Evolutionary conservation across 345 rosid species (phyloP).

Genomic region (Laguncularia racemosa): DNA sequence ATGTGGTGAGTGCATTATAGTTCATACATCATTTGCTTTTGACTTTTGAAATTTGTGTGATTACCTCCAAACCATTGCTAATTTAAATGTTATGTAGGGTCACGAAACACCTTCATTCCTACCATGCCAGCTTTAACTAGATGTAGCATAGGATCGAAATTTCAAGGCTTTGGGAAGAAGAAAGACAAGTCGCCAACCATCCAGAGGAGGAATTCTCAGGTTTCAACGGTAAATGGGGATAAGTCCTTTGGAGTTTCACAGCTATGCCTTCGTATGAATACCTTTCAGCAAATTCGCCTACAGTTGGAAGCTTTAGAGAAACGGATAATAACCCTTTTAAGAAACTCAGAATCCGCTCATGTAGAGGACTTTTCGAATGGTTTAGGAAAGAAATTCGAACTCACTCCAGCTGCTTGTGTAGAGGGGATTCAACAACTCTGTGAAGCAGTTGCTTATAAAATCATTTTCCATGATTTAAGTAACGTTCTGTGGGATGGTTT

Average conservation of each 20-base stretch:
- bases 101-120: slow-evolving; percentile 67
- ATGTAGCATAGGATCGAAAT: slow-evolving; percentile 69
- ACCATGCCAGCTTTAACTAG: slow-evolving; percentile 94
- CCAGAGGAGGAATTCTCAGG: slow-evolving; percentile 79
- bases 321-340: slow-evolving; percentile 75
- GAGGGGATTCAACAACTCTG: slow-evolving; percentile 90
- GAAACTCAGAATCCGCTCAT: slow-evolving; percentile 89
- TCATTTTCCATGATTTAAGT: slow-evolving; percentile 77
- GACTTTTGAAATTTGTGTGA: slow-evolving; percentile 7
- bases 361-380: slow-evolving; percentile 82
- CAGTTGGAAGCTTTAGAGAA: slow-evolving; percentile 79
- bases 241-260: slow-evolving; percentile 60
- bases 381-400: slow-evolving; percentile 75
- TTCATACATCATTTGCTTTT: slow-evolving; percentile 7
- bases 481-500: slow-evolving; percentile 83
- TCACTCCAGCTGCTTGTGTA: slow-evolving; percentile 70
- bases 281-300: slow-evolving; percentile 64
- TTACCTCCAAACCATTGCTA: not conserved
- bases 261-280: slow-evolving; percentile 71
- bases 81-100: slow-evolving; percentile 39
- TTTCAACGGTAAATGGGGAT: slow-evolving; percentile 52
- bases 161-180: slow-evolving; percentile 90
- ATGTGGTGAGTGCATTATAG: slow-evolving; percentile 51
- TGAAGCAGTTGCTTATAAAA: slow-evolving; percentile 74
- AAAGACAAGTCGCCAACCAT: slow-evolving; percentile 66